A percentile compares a stretch with the other conserved stretches of the same genome.
Evolutionary conservation across 352 stramenopile genomes (phyloP).

Genomic region (Pythium sp.): DNA sequence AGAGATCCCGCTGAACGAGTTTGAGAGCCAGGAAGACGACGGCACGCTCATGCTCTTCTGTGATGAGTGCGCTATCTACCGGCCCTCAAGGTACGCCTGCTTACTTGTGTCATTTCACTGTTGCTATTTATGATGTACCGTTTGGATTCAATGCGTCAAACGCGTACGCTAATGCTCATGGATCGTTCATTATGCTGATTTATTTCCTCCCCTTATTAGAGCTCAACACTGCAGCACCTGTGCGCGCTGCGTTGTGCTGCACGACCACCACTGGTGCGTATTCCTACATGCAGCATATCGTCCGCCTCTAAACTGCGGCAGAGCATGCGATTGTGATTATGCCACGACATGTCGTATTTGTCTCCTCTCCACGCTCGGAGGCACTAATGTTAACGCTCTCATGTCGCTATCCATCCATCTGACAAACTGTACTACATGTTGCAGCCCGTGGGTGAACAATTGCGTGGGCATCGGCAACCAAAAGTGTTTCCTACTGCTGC

Average conservation of each 20-base stretch:
- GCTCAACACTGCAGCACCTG: constrained; percentile 78
- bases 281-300: neutral
- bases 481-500: constrained; percentile 76
- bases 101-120: neutral
- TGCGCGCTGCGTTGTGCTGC: constrained; percentile 70
- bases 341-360: neutral
- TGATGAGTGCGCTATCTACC: constrained; percentile 77
- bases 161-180: neutral
- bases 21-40: constrained; percentile 69
- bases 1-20: constrained; percentile 63
- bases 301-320: neutral
- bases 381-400: neutral
- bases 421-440: neutral
- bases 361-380: neutral
- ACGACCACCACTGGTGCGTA: constrained; percentile 83
- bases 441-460: constrained; percentile 86
- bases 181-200: neutral
- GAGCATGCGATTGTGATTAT: neutral
- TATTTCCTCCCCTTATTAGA: constrained; percentile 34
- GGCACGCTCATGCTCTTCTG: constrained; percentile 77
- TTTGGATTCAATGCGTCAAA: neutral
- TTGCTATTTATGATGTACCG: neutral
- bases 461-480: constrained; percentile 82
- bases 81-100: constrained; percentile 51
- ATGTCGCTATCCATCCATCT: neutral